These are phyloP conservation scores for Trypanosoma platydactyli DNA, from an alignment of 208 protist species.

Conservation along the genomic window DNA sequence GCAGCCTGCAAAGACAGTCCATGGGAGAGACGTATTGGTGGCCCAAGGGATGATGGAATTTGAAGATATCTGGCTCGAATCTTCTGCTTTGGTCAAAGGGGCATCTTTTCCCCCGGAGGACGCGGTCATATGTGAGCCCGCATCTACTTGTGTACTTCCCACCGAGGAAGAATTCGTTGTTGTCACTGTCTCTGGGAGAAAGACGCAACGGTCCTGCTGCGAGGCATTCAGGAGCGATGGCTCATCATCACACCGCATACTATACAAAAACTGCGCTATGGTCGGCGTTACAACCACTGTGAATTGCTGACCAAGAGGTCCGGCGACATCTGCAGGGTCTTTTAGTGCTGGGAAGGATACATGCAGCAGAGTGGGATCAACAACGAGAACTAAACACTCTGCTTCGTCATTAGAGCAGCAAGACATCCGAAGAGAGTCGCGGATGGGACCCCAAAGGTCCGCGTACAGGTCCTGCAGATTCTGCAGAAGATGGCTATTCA, in stretches of 20 bases:
- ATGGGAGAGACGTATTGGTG: constrained; percentile 11
- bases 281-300: constrained; percentile 73
- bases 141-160: not conserved
- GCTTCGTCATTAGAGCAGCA: constrained; percentile 36
- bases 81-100: not conserved
- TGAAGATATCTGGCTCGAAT: not conserved
- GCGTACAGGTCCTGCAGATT: constrained; percentile 68
- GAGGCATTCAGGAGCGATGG: constrained; percentile 13
- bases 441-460: constrained; percentile 77
- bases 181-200: constrained; percentile 25
- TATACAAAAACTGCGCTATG: constrained; percentile 56
- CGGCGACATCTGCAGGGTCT: constrained; percentile 2
- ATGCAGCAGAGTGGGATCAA: constrained; percentile 74
- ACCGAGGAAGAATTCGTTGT: constrained; percentile 9
- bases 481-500: constrained; percentile 34
- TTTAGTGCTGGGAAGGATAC: constrained; percentile 71
- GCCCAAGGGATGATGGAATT: not conserved
- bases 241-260: constrained; percentile 27
- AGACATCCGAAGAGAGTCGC: constrained; percentile 38
- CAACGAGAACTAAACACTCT: constrained; percentile 73
- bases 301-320: constrained; percentile 54
- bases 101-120: not conserved
- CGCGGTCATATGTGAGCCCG: constrained; percentile 1
- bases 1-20: constrained; percentile 60
- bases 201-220: constrained; percentile 22